Evolutionary conservation across 2,329 filamentous ascomycete genomes (phyloP), one percentile per base, ranked within the genome.

Genomic region (Penicillium sp.): DNA sequence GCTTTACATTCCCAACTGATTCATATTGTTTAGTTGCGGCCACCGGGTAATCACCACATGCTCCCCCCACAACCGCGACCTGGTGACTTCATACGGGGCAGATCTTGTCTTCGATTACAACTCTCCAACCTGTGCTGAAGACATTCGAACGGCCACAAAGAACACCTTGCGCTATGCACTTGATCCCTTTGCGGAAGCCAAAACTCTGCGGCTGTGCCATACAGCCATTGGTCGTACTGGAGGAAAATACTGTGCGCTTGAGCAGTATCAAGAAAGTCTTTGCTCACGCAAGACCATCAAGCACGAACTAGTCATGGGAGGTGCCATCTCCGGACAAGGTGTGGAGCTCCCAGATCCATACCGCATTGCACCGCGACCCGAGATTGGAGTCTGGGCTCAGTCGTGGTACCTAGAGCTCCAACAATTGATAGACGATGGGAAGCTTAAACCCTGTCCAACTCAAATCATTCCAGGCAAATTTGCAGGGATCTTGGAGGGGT

Each of bases 31-130:
- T 50, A 66, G 62, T 0, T 66, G 57, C 39, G 72, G 69, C 3
- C 72, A 71, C 38, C 65, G 60, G 9, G 65, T 69, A 2, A 68
- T 74, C 37, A 70, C 72, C 10, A 73, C 72, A 5, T 72, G 71
- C 45, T 74, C 72, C 0, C 67, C 68, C 4, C 61, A 56, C 9
- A 73, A 73, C 52, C 70, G 70, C 43, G 67, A 71, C 4, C 56
- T 74, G 1, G 72, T 74, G 39, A 63, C 63, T 37, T 65, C 64
- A 2, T 67, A 74, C 29, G 74, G 73, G 4, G 74, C 74, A 1
- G 69, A 69, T 24, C 63, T 65, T 5, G 66, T 67, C 0, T 76
- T 75, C 35, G 73, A 76, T 51, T 76, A 76, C 46, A 66, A 67
- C 20, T 70, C 71, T 6, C 56, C 67, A 1, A 67, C 67, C 5